Conservation (phyloP, 208 protist species). For the Leptomonas pyrrhocoris region DNA sequence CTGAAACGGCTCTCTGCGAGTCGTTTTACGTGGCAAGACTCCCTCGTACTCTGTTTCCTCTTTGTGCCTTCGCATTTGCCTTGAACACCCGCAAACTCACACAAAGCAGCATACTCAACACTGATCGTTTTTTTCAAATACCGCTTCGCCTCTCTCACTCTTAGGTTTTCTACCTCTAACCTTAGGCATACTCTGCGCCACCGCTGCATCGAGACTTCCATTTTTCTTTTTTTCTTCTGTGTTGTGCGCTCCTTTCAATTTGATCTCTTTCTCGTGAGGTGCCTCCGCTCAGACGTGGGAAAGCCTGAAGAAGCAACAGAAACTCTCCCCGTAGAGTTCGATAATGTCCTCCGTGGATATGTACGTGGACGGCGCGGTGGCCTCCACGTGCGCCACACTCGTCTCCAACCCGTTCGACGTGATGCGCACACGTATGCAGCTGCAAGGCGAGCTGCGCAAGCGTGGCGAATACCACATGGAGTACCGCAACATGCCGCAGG, state of each 20-base stretch:
- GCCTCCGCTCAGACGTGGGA: background rate
- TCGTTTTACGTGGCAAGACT: no score
- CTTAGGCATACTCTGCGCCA: no score
- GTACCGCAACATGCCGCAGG: constrained; percentile 60
- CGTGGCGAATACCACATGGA: constrained; percentile 49
- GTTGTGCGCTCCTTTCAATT: background rate
- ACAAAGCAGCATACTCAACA: no score
- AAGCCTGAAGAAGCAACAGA: background rate
- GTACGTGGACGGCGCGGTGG: constrained; percentile 57
- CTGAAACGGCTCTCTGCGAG: no score
- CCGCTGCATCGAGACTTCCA: background rate
- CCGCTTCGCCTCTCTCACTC: no score
- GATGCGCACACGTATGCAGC: constrained; percentile 74
- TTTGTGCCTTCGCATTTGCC: no score
- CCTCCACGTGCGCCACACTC: constrained; percentile 46
- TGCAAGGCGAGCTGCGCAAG: constrained; percentile 64
- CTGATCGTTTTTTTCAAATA: no score
- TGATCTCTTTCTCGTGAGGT: no score
- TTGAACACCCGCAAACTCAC: no score
- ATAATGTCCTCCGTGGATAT: constrained; percentile 49
- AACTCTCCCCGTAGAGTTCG: background rate
- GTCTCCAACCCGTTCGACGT: constrained; percentile 81
- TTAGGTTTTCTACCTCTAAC: no score
- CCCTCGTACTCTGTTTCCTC: no score
- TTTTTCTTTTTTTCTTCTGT: constrained; percentile 1